phyloP scores from a whole-genome alignment of 495 filamentous ascomycete species.

The Cenococcum geophilum region DNA sequence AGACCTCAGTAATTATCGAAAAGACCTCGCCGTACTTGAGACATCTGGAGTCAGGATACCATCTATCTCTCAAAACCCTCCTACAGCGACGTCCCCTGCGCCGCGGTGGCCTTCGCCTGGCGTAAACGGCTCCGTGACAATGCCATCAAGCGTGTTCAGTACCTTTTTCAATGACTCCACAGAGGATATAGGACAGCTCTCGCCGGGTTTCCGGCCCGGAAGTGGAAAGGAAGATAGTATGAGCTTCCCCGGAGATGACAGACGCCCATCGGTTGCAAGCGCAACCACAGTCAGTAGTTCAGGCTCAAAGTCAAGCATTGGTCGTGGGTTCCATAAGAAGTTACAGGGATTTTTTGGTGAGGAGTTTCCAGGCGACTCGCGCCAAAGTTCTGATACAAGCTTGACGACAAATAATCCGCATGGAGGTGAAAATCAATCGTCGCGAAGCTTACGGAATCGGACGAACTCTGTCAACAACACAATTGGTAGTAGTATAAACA shows the following conservation, averaged over 20 bases:
- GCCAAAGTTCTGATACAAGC: conserved; percentile 66
- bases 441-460: conserved; percentile 51
- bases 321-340: conserved; percentile 65
- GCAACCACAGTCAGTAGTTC: conserved; percentile 83
- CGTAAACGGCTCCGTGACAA: conserved; percentile 26
- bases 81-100: conserved; percentile 44
- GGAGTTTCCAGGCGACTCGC: conserved; percentile 56
- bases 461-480: conserved; percentile 65
- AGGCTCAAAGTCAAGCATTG: conserved; percentile 74
- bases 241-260: conserved; percentile 64
- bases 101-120: conserved; percentile 19
- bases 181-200: conserved; percentile 60
- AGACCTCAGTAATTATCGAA: conserved; percentile 59
- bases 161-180: conserved; percentile 61
- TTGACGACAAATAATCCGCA: conserved; percentile 43
- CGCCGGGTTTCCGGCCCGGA: conserved; percentile 60
- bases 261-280: conserved; percentile 85
- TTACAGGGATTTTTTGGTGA: conserved; percentile 84
- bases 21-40: conserved; percentile 64
- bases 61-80: conserved; percentile 50
- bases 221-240: conserved; percentile 55
- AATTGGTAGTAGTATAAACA: conserved; percentile 50
- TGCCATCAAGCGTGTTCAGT: conserved; percentile 39
- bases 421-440: conserved; percentile 43
- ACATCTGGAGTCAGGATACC: conserved; percentile 50